Conservation (phyloP, 2,329 filamentous ascomycete genomes). For the Pleoardoris graminearum region DNA sequence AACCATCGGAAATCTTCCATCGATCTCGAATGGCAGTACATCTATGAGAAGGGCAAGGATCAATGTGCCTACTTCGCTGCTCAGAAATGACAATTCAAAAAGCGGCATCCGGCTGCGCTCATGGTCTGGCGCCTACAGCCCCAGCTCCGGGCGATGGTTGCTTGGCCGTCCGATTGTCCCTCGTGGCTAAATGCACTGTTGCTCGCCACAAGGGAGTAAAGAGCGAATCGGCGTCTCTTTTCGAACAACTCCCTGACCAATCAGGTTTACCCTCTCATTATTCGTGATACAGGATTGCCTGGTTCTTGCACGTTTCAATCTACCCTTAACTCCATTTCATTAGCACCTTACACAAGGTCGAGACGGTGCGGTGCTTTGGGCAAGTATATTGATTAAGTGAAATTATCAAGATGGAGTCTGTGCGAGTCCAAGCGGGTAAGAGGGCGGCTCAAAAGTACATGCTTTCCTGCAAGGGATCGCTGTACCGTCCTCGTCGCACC, state of each 20-base stretch:
- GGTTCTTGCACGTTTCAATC: slow-evolving; percentile 15
- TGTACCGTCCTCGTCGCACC: background rate
- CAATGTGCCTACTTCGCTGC: no score
- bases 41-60: no score
- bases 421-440: slow-evolving; percentile 4
- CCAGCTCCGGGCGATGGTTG: no score
- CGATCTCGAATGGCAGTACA: no score
- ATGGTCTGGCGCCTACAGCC: no score
- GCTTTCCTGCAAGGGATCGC: slow-evolving; percentile 2
- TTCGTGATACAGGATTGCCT: slow-evolving; percentile 8
- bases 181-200: slow-evolving; percentile 23
- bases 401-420: slow-evolving; percentile 10
- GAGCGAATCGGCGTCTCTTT: slow-evolving; percentile 14
- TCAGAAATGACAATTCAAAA: no score
- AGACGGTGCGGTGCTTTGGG: slow-evolving; percentile 1
- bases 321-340: slow-evolving; percentile 20
- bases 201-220: slow-evolving; percentile 5
- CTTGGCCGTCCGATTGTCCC: no score
- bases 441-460: slow-evolving; percentile 15
- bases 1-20: no score
- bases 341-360: slow-evolving; percentile 13
- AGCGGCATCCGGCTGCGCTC: no score
- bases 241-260: slow-evolving; percentile 11
- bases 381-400: slow-evolving; percentile 13
- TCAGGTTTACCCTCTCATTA: slow-evolving; percentile 12